Evolutionary conservation across 345 rosid species (phyloP), one percentile per base, ranked within the genome.

Genomic region (Sonneratia caseolaris): DNA sequence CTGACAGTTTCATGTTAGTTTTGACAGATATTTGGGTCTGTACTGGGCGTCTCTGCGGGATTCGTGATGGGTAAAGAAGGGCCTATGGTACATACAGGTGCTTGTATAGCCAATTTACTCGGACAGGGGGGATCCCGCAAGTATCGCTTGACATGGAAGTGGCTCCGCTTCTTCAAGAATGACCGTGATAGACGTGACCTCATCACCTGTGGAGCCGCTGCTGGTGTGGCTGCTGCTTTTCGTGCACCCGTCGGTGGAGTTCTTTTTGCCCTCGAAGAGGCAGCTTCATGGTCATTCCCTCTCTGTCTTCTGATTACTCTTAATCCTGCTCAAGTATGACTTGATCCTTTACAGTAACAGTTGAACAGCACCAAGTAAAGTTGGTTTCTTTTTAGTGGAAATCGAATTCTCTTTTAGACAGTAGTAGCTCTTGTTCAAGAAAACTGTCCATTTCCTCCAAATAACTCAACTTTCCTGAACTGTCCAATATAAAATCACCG

Each of bases 161-260:
- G 86, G 84, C 81, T 85, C 53, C 76, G 82, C 70, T 82, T 71
- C 68, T 85, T 85, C 69, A 82, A 84, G 76, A 85, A 81, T 62
- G 88, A 85, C 53, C 76, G 84, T 16, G 88, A 85, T 62, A 71
- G 86, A 66, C 76, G 88, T 64, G 88, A 82, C 76, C 71, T 85
- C 71, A 81, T 85, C 78, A 85, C 86, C 55, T 85, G 84, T 72
- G 86, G 86, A 59, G 86, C 84, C 43, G 86, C 86, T 69, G 83
- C 83, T 37, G 83, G 86, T 73, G 86, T 85, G 24, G 84, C 86
- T 45, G 88, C 82, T 77, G 82, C 83, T n/a, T 84, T 84, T 59
- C 82, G 83, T 72, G 83, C 83, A 66, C 85, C 85, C n/a, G 83
- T 84, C 69, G 87, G 86, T 18, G 86, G 86, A 6, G 84, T 83